phyloP scores from a whole-genome alignment of 495 filamentous ascomycete species.

The Apiosordaria backusii region DNA sequence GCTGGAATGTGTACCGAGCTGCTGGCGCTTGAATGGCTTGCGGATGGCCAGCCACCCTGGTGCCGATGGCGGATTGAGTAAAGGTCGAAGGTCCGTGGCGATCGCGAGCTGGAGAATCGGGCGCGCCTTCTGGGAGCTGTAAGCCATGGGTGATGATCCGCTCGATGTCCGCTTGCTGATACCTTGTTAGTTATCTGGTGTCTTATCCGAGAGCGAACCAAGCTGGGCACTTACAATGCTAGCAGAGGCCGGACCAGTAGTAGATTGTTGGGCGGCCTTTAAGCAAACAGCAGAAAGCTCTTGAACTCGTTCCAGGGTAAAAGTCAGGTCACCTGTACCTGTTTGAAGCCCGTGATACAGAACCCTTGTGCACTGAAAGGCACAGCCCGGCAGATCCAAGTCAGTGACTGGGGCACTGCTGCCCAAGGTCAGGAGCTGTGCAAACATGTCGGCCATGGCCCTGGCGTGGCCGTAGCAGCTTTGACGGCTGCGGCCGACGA shows the following conservation, averaged over 20 bases:
- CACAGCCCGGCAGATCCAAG: conserved; percentile 46
- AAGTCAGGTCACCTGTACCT: conserved; percentile 17
- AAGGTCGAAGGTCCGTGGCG: background rate
- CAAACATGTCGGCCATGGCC: conserved; percentile 48
- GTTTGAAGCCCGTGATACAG: conserved; percentile 37
- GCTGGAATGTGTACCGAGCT: conserved; percentile 3
- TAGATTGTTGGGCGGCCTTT: conserved; percentile 26
- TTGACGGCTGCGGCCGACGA: conserved; percentile 37
- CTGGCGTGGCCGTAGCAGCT: conserved; percentile 47
- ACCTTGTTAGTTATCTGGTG: conserved; percentile 15
- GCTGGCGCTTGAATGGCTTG: background rate
- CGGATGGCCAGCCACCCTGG: background rate
- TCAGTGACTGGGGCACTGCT: conserved; percentile 43
- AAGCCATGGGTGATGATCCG: conserved; percentile 40
- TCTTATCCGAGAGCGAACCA: background rate
- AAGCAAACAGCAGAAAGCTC: conserved; percentile 32
- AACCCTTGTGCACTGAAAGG: conserved; percentile 46
- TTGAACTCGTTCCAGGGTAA: conserved; percentile 28
- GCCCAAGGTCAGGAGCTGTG: conserved; percentile 38
- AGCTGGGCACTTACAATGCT: conserved; percentile 37
- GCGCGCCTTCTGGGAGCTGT: conserved; percentile 12
- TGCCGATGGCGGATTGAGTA: background rate
- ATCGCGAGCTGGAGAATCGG: conserved; percentile 1
- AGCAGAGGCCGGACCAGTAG: conserved; percentile 32
- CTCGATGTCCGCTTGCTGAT: conserved; percentile 45